Percentiles rank a stretch among this genome's conserved stretches.
phyloP scores from a whole-genome alignment of 2,329 filamentous ascomycete species.

The Fusarium sp. region DNA sequence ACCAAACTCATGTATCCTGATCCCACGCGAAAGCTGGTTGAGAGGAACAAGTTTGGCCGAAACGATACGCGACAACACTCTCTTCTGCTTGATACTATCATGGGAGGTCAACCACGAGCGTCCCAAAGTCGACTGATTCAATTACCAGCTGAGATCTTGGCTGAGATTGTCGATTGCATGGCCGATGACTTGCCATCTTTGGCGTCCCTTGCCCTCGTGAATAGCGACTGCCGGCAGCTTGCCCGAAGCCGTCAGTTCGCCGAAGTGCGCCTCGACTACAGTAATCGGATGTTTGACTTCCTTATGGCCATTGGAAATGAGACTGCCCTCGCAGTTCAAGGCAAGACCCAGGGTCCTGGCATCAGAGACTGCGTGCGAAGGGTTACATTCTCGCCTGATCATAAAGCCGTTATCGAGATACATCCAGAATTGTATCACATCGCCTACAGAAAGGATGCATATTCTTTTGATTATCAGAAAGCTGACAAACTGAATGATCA shows the following conservation, averaged over 20 bases:
- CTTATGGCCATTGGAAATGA: not conserved
- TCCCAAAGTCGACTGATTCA: conserved; percentile 17
- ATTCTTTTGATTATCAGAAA: too few species aligned
- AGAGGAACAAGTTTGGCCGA: too few species aligned
- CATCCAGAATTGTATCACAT: too few species aligned
- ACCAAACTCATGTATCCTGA: not conserved
- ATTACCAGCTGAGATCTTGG: conserved; percentile 27
- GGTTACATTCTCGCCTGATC: too few species aligned
- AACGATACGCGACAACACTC: not conserved
- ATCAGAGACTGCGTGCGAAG: not conserved
- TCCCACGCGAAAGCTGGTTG: too few species aligned
- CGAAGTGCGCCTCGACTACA: conserved; percentile 31
- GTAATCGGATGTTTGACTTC: not conserved
- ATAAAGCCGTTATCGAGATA: too few species aligned
- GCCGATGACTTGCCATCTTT: conserved; percentile 34
- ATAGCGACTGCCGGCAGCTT: conserved; percentile 28
- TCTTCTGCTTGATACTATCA: conserved; percentile 21
- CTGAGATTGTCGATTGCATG: conserved; percentile 19
- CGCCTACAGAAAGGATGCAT: too few species aligned
- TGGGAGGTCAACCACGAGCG: not conserved
- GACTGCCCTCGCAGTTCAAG: not conserved
- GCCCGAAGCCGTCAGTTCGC: conserved; percentile 32
- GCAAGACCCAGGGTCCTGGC: not conserved
- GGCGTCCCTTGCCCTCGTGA: too few species aligned
- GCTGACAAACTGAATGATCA: not conserved